These are phyloP conservation scores for Vitrella brassicaformis DNA, from an alignment of 73 alveolate species.

Conservation along the genomic window DNA sequence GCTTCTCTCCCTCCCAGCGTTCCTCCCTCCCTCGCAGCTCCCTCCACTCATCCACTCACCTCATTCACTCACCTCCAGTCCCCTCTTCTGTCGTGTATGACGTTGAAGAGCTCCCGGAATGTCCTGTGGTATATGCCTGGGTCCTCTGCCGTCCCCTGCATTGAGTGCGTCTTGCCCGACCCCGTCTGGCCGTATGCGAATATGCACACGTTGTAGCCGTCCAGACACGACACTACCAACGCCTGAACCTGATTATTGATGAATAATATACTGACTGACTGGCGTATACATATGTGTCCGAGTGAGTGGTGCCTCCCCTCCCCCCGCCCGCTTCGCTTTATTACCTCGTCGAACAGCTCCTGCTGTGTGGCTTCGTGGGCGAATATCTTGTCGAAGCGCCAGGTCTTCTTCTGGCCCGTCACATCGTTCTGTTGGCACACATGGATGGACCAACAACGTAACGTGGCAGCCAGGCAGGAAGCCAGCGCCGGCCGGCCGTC, in stretches of 20 bases:
- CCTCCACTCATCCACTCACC: neutral
- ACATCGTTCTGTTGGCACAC: neutral
- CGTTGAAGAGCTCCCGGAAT: neutral
- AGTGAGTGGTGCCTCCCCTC: too few relatives aligned
- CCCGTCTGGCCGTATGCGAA: conserved; percentile 98
- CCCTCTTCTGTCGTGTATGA: neutral
- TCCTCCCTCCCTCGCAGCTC: neutral
- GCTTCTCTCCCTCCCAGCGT: neutral
- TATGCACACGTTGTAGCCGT: conserved; percentile 91
- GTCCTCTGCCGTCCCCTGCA: conserved; percentile 76
- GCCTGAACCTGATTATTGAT: neutral
- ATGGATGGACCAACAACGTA: too few relatives aligned
- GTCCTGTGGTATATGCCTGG: conserved; percentile 55
- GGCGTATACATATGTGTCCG: neutral
- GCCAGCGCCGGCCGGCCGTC: too few relatives aligned
- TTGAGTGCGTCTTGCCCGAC: conserved; percentile 88
- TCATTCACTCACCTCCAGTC: neutral
- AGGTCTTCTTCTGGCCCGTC: neutral
- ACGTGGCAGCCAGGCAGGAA: too few relatives aligned
- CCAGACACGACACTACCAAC: conserved; percentile 54
- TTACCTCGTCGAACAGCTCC: conserved; percentile 6
- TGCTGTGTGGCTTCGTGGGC: neutral
- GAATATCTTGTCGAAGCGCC: conserved; percentile 22
- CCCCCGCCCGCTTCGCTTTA: too few relatives aligned
- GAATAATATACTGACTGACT: neutral